phyloP scores from a whole-genome alignment of 1,284 basidiomycete genomes.

The Pyrrhoderma lamaoense region DNA sequence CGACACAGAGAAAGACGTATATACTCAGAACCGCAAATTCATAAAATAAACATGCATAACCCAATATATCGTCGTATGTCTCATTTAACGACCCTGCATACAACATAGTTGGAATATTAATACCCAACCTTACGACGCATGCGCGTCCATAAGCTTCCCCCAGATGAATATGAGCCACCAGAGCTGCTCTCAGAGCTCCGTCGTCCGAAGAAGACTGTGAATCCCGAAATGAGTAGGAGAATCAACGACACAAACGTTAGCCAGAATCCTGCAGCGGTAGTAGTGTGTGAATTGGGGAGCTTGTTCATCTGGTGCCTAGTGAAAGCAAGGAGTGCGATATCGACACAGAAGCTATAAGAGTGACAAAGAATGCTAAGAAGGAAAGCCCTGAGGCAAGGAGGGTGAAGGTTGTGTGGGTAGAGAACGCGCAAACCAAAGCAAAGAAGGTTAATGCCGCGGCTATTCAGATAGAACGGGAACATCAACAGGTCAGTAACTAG shows the following conservation, averaged over 20 bases:
- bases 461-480: slow-evolving; percentile 26
- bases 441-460: slow-evolving; percentile 57
- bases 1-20: too few relatives aligned
- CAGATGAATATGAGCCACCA: slow-evolving; percentile 24
- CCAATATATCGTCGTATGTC: too few relatives aligned
- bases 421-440: slow-evolving; percentile 56
- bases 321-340: slow-evolving; percentile 63
- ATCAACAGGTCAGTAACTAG: slow-evolving; percentile 9
- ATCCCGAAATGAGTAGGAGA: slow-evolving; percentile 54
- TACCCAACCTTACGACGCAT: slow-evolving; percentile 10
- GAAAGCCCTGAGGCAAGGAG: slow-evolving; percentile 54
- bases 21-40: too few relatives aligned
- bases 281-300: slow-evolving; percentile 28
- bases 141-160: slow-evolving; percentile 10
- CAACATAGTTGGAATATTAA: background rate
- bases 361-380: slow-evolving; percentile 58
- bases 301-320: slow-evolving; percentile 47
- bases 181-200: slow-evolving; percentile 40
- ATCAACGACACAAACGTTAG: slow-evolving; percentile 62
- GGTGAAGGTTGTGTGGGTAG: slow-evolving; percentile 49
- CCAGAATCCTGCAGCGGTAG: slow-evolving; percentile 53
- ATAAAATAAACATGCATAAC: too few relatives aligned
- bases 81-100: background rate
- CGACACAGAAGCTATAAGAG: slow-evolving; percentile 62
- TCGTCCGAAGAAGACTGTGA: slow-evolving; percentile 63